Base-by-base conservation (phyloP, 768 basidiomycete species). In the Termitomyces sp. region DNA sequence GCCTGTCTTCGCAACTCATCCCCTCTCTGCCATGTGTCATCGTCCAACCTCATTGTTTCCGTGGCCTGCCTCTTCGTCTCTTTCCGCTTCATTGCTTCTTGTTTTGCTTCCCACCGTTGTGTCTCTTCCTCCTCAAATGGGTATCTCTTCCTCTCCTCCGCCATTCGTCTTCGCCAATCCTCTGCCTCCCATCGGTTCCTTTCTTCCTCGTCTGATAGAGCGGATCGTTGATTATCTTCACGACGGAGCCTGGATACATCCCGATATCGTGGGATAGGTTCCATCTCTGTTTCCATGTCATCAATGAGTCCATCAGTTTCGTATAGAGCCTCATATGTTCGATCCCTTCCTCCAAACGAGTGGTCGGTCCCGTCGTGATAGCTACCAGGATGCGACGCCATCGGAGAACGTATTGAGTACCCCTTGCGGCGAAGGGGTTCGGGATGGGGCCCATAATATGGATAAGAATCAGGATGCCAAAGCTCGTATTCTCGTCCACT, bases 251-350 rank as follows among this genome's bases (percentile, higher is more conserved):
- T 30, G n/a, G 41, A 24, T 4, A 31, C 18, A 34, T 62, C 52
- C 36, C 51, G 46, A 51, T 54, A 58, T 48, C 56, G 52, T 30
- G 54, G 24, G 11, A 9, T 54, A 20, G 57, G 48, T 30, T 54
- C 62, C 13, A 48, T 7, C 13, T 63, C 62, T 39, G 61, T 57
- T 11, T 60, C 54, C 39, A 55, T 60, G 36, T 66, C 66, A 27
- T 53, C 63, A 18, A 70, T 41, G 51, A 68, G 64, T 20, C 58
- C 63, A 42, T 67, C 65, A n/a, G 47, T 55, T n/a, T 65, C 56
- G 54, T 65, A 62, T n/a, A 59, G 52, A 57, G 55, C 30, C 56
- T 59, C 45, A 39, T 63, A 60, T 4, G 50, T 42, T 36, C 45
- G 55, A 5, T 64, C 59, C 44, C 67, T 60, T 16, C 66, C 67